Evolutionary conservation across 768 basidiomycete genomes (phyloP).

Genomic region (Kwoniella dendrophila): DNA sequence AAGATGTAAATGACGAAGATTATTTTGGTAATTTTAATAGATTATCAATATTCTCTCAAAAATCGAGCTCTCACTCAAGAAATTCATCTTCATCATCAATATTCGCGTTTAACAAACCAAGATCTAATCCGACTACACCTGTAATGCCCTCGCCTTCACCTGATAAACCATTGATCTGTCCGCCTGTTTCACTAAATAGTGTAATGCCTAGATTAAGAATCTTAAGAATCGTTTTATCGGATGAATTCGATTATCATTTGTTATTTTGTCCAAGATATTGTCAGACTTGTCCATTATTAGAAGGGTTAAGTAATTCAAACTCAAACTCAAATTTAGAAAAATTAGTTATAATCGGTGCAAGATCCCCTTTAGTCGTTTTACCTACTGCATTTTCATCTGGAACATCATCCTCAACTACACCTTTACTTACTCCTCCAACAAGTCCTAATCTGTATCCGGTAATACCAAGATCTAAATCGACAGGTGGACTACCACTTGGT

Average conservation of each 20-base stretch:
- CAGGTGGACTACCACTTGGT: conserved; percentile 10
- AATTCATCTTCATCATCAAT: conserved; percentile 7
- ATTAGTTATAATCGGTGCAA: conserved; percentile 14
- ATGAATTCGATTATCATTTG: conserved; percentile 22
- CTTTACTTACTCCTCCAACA: background rate
- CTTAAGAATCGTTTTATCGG: conserved; percentile 14
- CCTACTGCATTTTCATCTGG: conserved; percentile 10
- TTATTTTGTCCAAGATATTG: conserved; percentile 15
- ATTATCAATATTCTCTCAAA: conserved; percentile 5
- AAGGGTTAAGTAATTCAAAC: too few species aligned
- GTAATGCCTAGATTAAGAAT: conserved; percentile 9
- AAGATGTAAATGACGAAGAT: conserved; percentile 5
- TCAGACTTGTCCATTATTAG: conserved; percentile 8
- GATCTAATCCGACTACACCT: conserved; percentile 1
- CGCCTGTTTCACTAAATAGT: conserved; percentile 6
- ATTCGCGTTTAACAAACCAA: background rate
- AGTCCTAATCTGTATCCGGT: background rate
- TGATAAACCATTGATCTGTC: conserved; percentile 3
- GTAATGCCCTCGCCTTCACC: background rate
- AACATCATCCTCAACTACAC: background rate
- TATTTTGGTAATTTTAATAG: conserved; percentile 7
- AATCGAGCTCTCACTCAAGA: background rate
- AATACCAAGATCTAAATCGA: background rate
- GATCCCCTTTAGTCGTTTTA: conserved; percentile 17
- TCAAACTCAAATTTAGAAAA: conserved; percentile 15